A percentile compares a stretch with the other conserved stretches of the same genome.
Evolutionary conservation across 148 eudicot species (phyloP).

Genomic region (Chenopodium formosanum): DNA sequence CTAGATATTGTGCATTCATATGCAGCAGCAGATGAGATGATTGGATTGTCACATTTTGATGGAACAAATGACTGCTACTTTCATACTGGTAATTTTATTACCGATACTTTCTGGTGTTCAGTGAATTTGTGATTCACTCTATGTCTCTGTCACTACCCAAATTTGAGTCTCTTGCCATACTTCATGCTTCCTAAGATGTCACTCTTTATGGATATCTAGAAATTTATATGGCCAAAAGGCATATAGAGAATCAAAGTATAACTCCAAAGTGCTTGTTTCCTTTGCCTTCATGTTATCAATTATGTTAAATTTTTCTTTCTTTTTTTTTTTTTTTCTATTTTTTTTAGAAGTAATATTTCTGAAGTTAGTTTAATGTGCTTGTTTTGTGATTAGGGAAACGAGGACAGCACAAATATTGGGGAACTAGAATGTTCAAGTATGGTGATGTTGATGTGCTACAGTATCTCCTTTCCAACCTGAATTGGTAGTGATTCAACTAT

Average conservation of each 20-base stretch:
- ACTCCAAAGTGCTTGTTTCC: neutral
- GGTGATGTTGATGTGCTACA: conserved; percentile 92
- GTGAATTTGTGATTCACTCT: neutral
- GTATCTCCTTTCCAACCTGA: conserved; percentile 87
- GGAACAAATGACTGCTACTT: conserved; percentile 98
- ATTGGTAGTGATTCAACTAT: conserved; percentile 57
- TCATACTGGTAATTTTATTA: conserved; percentile 64
- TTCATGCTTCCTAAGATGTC: neutral
- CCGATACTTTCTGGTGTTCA: neutral
- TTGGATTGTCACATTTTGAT: conserved; percentile 88
- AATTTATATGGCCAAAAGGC: neutral
- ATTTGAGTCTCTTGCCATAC: neutral
- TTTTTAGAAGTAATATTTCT: neutral
- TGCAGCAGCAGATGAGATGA: conserved; percentile 97
- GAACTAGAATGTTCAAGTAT: conserved; percentile 98
- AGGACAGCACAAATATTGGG: conserved; percentile 97
- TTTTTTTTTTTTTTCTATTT: neutral
- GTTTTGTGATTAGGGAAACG: conserved; percentile 67
- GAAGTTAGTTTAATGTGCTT: neutral
- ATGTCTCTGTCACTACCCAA: neutral
- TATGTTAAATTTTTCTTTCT: too few species aligned
- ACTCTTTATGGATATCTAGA: neutral
- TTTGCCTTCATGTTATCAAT: neutral
- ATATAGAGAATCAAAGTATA: neutral
- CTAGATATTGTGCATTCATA: conserved; percentile 92